Percentiles rank a stretch among this genome's conserved stretches.
Conservation (phyloP, 441 rosid genomes). For the Cnidoscolus chayamansa region DNA sequence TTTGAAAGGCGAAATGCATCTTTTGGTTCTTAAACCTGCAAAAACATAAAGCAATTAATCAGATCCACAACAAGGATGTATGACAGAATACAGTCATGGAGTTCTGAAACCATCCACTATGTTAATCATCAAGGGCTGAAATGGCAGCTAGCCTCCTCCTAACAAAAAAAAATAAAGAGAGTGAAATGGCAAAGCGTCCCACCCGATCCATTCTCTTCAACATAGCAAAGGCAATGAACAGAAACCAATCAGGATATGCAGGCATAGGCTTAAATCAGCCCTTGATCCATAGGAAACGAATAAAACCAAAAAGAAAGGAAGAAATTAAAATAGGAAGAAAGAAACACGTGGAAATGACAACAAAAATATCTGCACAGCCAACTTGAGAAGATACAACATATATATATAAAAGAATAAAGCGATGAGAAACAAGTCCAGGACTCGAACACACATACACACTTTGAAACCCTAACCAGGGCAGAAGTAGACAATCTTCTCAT, state of each 20-base stretch:
- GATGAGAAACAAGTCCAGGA: not conserved
- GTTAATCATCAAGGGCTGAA: not conserved
- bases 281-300: slow-evolving; percentile 28
- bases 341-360: slow-evolving; percentile 25
- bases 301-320: slow-evolving; percentile 21
- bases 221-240: slow-evolving; percentile 36
- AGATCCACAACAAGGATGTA: not conserved
- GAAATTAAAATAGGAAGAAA: slow-evolving; percentile 30
- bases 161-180: not conserved
- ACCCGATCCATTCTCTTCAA: slow-evolving; percentile 37
- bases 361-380: slow-evolving; percentile 18
- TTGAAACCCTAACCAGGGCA: not conserved
- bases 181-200: slow-evolving; percentile 25
- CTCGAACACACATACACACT: not conserved
- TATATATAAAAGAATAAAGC: not conserved
- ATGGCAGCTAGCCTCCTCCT: too few relatives aligned
- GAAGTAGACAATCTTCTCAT: not conserved
- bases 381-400: slow-evolving; percentile 6
- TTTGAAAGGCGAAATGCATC: not conserved
- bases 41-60: not conserved
- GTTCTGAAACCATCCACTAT: slow-evolving; percentile 22
- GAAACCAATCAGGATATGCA: slow-evolving; percentile 29
- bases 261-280: slow-evolving; percentile 37
- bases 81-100: not conserved
- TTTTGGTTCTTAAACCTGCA: not conserved